These are phyloP conservation scores for Calonectria pseudoreteaudii DNA, from an alignment of 2,329 filamentous ascomycete genomes.

Conservation along the genomic window DNA sequence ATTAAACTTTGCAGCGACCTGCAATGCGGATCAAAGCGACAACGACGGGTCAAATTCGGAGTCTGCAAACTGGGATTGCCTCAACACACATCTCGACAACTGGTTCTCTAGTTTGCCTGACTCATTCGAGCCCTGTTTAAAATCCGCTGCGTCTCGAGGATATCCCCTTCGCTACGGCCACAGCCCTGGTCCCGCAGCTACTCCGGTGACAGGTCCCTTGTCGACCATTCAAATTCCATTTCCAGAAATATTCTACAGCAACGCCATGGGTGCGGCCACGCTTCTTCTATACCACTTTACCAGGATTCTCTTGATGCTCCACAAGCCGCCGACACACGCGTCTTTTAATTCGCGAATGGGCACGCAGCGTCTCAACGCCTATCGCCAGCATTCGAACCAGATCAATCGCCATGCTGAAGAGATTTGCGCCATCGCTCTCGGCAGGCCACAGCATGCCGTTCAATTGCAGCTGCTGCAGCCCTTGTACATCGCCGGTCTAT, in stretches of 20 bases:
- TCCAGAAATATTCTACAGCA: constrained; percentile 6
- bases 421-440: constrained; percentile 4
- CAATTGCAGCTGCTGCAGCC: constrained; percentile 3
- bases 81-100: background rate
- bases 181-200: background rate
- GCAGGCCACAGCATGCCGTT: background rate
- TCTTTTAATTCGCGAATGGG: background rate
- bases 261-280: constrained; percentile 1
- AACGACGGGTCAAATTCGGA: background rate
- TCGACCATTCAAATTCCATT: background rate
- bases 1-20: background rate
- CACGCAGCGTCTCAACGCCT: background rate
- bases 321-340: background rate
- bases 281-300: constrained; percentile 3
- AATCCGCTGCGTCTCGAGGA: background rate
- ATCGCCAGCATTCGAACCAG: background rate
- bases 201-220: background rate
- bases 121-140: background rate
- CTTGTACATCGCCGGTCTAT: background rate
- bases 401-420: constrained; percentile 3
- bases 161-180: background rate
- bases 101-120: background rate
- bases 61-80: background rate
- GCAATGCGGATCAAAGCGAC: background rate
- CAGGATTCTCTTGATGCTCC: background rate